Conservation (phyloP, 169 alveolate species). For the Plasmodium ovale region DNA sequence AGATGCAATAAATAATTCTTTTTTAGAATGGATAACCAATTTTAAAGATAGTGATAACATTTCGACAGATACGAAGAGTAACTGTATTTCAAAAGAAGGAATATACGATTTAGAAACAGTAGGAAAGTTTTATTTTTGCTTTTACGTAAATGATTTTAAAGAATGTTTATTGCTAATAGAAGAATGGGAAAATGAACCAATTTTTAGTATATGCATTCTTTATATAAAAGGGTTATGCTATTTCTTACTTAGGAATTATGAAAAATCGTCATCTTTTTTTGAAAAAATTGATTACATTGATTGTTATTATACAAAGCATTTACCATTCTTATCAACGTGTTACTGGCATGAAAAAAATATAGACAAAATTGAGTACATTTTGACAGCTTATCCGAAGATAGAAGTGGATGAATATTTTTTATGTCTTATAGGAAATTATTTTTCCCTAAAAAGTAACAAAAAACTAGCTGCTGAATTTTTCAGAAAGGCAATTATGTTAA, state of each 20-base stretch:
- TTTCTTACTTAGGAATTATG: slow-evolving; percentile 58
- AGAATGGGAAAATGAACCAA: slow-evolving; percentile 53
- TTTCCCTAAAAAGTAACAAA: slow-evolving; percentile 71
- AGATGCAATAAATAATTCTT: slow-evolving; percentile 28
- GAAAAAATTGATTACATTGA: slow-evolving; percentile 56
- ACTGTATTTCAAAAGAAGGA: slow-evolving; percentile 21
- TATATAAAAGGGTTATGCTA: slow-evolving; percentile 57
- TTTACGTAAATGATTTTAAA: slow-evolving; percentile 56
- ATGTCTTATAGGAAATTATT: slow-evolving; percentile 71
- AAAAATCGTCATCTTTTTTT: slow-evolving; percentile 28
- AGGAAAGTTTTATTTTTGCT: slow-evolving; percentile 24
- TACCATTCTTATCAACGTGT: slow-evolving; percentile 67
- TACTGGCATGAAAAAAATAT: slow-evolving; percentile 45
- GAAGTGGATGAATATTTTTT: slow-evolving; percentile 58
- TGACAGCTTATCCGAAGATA: slow-evolving; percentile 44
- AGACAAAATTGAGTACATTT: slow-evolving; percentile 47
- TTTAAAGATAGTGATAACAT: slow-evolving; percentile 1
- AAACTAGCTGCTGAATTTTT: slow-evolving; percentile 26
- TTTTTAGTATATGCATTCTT: slow-evolving; percentile 42
- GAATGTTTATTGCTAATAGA: slow-evolving; percentile 51
- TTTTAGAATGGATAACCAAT: slow-evolving; percentile 18
- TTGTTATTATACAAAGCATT: slow-evolving; percentile 41
- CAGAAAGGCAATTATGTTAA: slow-evolving; percentile 40
- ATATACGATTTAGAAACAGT: slow-evolving; percentile 30
- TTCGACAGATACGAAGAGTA: neutral